Base-by-base conservation (phyloP, 2,329 filamentous ascomycete genomes). In the Zymoseptoria ardabiliae region DNA sequence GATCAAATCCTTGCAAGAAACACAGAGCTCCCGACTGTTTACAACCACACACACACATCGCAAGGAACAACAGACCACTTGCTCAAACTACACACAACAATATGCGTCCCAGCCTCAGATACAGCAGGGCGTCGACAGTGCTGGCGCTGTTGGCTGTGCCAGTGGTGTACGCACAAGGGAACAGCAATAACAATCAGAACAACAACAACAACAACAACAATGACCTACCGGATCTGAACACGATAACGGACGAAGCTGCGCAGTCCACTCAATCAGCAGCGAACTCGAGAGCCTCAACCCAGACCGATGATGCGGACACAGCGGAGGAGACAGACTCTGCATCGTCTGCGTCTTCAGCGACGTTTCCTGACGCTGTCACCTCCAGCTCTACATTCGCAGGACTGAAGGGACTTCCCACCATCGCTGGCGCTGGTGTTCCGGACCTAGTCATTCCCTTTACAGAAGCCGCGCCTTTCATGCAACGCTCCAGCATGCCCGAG, bases 401-500 rank as follows among this genome's bases (percentile, higher is more conserved):
- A 51, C 71, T 75, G 48, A 72, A 70, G 25, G 74, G 71, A 59
- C 72, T 85, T 2, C 83, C 85, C 10, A 82, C 79, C 45, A 76
- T 86, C 52, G 77, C 80, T 7, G 82, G 82, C 64, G 76, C 78
- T 54, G 82, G 79, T 64, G 83, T 84, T 64, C 89, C 92, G 4
- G 77, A 88, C 1, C 81, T 91, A 3, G 82, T 85, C 23, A 87
- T 97, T 2, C 94, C 94, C 7, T 89, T 91, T 23, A 96, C 90
- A 2, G 81, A 83, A 48, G 84, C 88, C 70, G 94, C 94, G 4
- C 91, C 93, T 17, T 99, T 90, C 72, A 96, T 97, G 90, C 87
- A 92, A 71, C 86, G 87, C 69, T 95, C 91, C 0, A 86, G 77
- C 56, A 80, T 92, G 10, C 94, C 94, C 2, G 89, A 97, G 70